Conservation (phyloP, 1,284 basidiomycete species). For the Erythrobasidium hasegawianum region DNA sequence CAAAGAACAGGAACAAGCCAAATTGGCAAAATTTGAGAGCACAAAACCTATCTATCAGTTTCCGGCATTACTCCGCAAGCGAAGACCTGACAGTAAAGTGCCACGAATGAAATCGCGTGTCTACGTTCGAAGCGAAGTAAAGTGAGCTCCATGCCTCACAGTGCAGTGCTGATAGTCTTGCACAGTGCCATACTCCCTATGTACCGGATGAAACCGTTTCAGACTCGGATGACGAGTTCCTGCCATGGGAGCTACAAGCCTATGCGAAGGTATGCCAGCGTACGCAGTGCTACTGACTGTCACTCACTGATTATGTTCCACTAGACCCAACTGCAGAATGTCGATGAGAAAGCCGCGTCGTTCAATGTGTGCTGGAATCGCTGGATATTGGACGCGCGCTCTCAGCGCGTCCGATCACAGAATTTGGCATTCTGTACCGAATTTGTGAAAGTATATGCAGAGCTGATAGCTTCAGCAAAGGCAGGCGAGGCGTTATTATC, state of each 20-base stretch:
- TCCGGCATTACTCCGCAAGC: slow-evolving; percentile 8
- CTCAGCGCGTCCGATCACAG: slow-evolving; percentile 18
- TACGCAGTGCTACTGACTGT: not conserved
- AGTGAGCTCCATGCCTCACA: not conserved
- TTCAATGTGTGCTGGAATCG: slow-evolving; percentile 31
- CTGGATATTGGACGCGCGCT: slow-evolving; percentile 16
- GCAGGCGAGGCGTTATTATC: slow-evolving; percentile 19
- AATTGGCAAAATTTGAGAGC: not conserved
- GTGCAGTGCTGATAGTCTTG: not conserved
- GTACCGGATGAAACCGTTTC: slow-evolving; percentile 27
- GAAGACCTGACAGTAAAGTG: slow-evolving; percentile 24
- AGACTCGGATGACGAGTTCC: slow-evolving; percentile 32
- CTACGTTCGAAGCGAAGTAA: slow-evolving; percentile 31
- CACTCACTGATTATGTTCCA: not conserved
- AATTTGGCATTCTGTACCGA: slow-evolving; percentile 26
- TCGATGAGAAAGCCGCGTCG: slow-evolving; percentile 13
- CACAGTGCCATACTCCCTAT: slow-evolving; percentile 31
- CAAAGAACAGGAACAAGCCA: too few relatives aligned
- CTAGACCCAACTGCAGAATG: slow-evolving; percentile 24
- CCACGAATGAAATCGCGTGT: slow-evolving; percentile 12
- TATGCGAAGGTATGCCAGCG: slow-evolving; percentile 15
- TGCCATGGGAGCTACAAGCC: slow-evolving; percentile 29
- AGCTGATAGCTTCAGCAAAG: slow-evolving; percentile 4
- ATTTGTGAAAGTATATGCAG: slow-evolving; percentile 23
- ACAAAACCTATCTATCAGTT: not conserved